Base-by-base conservation (phyloP, 2,329 filamentous ascomycete genomes). In the Monosporascus sp. region DNA sequence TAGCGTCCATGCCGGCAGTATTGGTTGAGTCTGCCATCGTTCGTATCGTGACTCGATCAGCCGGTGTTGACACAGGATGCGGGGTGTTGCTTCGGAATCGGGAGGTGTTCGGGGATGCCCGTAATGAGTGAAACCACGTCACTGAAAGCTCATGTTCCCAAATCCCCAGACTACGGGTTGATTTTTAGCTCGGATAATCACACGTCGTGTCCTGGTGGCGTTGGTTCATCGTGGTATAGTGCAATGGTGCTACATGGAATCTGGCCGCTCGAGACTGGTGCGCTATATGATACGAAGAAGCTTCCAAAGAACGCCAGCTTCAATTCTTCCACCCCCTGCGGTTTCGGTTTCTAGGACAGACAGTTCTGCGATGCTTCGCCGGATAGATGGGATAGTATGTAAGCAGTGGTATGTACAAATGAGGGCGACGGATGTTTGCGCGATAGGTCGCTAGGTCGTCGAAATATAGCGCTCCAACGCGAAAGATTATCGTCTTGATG, bases 1-100 rank as follows among this genome's bases (percentile, higher is more conserved):
- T 69, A 52, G 66, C 62, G 50, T 67, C 67, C 59, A 69, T 56
- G 49, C 63, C 64, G 50, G 62, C 46, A 47, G 60, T 48, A 45
- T 54, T 64, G 58, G 54, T 52, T 25, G 50, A 27, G 35, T 60
- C 63, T 45, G 65, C 63, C 63, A 67, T 65, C 47, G 52, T 64
- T 56, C 36, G 57, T 44, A 54, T 49, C 49, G 43, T 46, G 24
- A 15, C 43, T 46, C 41, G 55, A 44, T 48, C 39, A 46, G 24
- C 51, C 55, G 50, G 52, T 56, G 48, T 45, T 47, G 47, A 36
- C 36, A 52, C 47, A 20, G 20, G 44, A 49, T 39, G 48, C 39
- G 41, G 54, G 55, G 55, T 54, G 54, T 37, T 37, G 54, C 24
- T 60, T 49, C 52, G 51, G 52, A 50, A 46, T 41, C 50, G 47